Evolutionary conservation across 73 alveolate genomes (phyloP).

Genomic region (Paramecium sonneborni): DNA sequence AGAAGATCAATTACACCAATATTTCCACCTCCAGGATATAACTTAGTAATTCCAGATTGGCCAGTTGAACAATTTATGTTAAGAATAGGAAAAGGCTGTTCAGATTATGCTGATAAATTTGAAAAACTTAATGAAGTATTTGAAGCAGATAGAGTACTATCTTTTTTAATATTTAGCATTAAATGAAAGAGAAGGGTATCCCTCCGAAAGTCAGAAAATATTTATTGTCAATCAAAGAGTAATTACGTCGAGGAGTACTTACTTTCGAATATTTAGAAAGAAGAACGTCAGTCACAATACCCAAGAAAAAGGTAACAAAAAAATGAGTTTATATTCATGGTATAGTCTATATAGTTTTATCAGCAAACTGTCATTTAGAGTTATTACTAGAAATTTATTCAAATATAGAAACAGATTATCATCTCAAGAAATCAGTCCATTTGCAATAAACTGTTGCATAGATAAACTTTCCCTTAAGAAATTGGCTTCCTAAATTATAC

Average conservation of each 20-base stretch:
- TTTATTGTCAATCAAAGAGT: constrained; percentile 72
- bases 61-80: constrained; percentile 70
- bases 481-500: neutral
- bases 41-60: constrained; percentile 70
- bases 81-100: constrained; percentile 81
- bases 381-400: neutral
- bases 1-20: constrained; percentile 69
- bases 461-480: neutral
- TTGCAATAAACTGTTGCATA: neutral
- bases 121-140: constrained; percentile 75
- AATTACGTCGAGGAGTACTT: constrained; percentile 74
- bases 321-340: neutral
- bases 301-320: neutral
- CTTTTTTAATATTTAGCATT: constrained; percentile 31
- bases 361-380: neutral
- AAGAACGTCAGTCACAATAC: constrained; percentile 63
- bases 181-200: constrained; percentile 76
- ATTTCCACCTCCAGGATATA: constrained; percentile 80
- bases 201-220: constrained; percentile 72
- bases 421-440: neutral
- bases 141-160: constrained; percentile 33
- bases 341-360: neutral
- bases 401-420: neutral
- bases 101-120: constrained; percentile 81
- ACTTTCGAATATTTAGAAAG: constrained; percentile 78